Evolutionary conservation across 768 basidiomycete species (phyloP), one percentile per base, ranked within the genome.

Genomic region (Gymnopilus junonius): DNA sequence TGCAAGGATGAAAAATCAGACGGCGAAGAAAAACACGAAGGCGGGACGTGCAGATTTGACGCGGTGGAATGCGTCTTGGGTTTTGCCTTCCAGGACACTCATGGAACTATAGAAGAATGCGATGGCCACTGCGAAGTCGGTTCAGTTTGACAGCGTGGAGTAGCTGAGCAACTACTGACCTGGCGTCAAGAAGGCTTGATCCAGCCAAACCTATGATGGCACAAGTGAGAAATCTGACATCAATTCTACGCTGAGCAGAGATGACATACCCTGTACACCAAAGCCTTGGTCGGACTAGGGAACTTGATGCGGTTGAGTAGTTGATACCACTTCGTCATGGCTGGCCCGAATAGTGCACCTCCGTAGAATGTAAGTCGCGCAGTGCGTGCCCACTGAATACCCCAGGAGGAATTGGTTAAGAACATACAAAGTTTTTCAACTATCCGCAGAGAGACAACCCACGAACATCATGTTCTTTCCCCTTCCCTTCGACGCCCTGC

Each of bases 281-380:
- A 73, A 0, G 82, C 88, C 65, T 77, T 83, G 0, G 81, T 85
- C 1, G 88, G 87, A 59, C 76, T 85, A 1, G 85, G 65, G 71
- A 94, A 91, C 65, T 87, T 86, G 65, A 95, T 81, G 7, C 87
- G 76, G 68, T 92, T 87, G 58, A 95, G 81, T 62, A 89, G 76
- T 55, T 84, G 79, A 69, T 91, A 93, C 94, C 94, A 96, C 63
- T 86, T 90, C 1, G 93, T 92, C 72, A 95, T 81, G 14, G 84
- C 80, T 3, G 95, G 93, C 2, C 92, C 94, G 75, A 96, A 94
- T 58, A 96, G 75, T 6, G 77, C 83, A 37, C 90, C 93, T 74
- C 93, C 92, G 70, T 92, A 94, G 70, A 89, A 85, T 3, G 85
- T 81, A 34, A 92, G 73, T 32, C 91, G 80, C 10, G 86, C 85